Evolutionary conservation across 2,329 filamentous ascomycete species (phyloP), one percentile per base, ranked within the genome.

Genomic region (Curvularia sp.): DNA sequence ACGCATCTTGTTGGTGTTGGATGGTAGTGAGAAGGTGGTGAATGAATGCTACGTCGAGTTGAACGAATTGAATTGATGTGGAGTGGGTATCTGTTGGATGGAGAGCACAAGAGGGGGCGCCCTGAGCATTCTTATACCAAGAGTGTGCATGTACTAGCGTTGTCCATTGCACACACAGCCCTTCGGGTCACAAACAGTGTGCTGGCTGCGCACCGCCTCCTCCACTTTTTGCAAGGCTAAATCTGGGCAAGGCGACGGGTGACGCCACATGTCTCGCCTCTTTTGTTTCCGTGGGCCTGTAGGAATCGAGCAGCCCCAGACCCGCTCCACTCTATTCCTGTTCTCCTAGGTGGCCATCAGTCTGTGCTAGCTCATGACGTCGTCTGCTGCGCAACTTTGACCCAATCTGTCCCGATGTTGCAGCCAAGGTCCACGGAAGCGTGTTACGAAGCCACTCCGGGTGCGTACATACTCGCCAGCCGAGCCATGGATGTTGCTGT

Each of bases 1-100:
- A 72, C 72, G 73, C 74, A 76, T 76, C 44, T 65, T 74, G 38
- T 54, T 60, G 58, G 43, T 49, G 39, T 24, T 31, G 12, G 30
- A 28, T 46, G 42, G n/a, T 33, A 13, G 18, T 42, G 20, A 31
- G 35, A 35, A n/a, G 10, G 44, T 48, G 8, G 28, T 33, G 8
- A 24, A 18, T 15, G 42, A 24, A 18, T 15, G 42, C 8, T 26
- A 42, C 54, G 55, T 24, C 13, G 46, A 31, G 52, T 49, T 43
- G 39, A 43, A 61, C 55, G 53, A 60, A 51, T 62, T 57, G 7
- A 59, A 63, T 2, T 22, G 13, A 30, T 49, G 57, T 64, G 44
- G 20, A 42, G 55, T 61, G 60, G 33, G 48, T 43, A 57, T 58
- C 39, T 55, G 44, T 57, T 52, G 51, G 55, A 41, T 57, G 55